Percentiles rank a stretch among this genome's conserved stretches.
Evolutionary conservation across 2,329 filamentous ascomycete species (phyloP).

Genomic region (Fusarium luffae): DNA sequence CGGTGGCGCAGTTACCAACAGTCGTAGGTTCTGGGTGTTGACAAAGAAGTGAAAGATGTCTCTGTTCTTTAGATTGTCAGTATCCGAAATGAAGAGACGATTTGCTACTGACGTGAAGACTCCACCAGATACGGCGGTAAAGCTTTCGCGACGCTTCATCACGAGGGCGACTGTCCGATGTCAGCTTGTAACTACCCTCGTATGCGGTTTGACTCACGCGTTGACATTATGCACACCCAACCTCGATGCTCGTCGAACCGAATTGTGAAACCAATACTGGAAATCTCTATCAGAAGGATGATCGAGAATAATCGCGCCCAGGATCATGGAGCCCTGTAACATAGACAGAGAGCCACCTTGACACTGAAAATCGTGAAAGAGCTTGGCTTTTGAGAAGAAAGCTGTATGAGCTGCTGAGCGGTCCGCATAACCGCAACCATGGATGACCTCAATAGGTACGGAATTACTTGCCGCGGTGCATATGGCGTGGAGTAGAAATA

Average conservation of each 20-base stretch:
- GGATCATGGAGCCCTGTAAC: slow-evolving; percentile 29
- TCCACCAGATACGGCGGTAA: slow-evolving; percentile 35
- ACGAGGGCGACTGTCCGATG: neutral
- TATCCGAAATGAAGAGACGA: fast-evolving
- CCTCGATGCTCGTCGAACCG: slow-evolving; percentile 15
- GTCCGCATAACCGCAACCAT: slow-evolving; percentile 20
- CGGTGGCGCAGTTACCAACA: neutral
- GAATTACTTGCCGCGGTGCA: neutral
- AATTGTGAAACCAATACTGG: slow-evolving; percentile 38
- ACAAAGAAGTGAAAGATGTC: slow-evolving; percentile 31
- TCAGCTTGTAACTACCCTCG: no score
- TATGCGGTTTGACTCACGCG: neutral
- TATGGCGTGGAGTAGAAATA: slow-evolving; percentile 26
- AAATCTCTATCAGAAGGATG: slow-evolving; percentile 30
- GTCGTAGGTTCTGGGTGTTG: slow-evolving; percentile 9
- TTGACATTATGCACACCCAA: slow-evolving; percentile 11
- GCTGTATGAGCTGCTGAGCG: slow-evolving; percentile 17
- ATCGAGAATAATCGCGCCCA: slow-evolving; percentile 18
- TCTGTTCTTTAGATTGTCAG: neutral
- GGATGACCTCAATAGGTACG: slow-evolving; percentile 6
- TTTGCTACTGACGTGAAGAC: slow-evolving; percentile 33
- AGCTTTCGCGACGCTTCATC: neutral
- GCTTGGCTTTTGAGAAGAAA: slow-evolving; percentile 32
- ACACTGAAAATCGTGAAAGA: slow-evolving; percentile 35
- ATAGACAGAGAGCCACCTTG: slow-evolving; percentile 6